Conservation (phyloP, 1,139 yeast species). For the Barnettozyma hawaiiensis region DNA sequence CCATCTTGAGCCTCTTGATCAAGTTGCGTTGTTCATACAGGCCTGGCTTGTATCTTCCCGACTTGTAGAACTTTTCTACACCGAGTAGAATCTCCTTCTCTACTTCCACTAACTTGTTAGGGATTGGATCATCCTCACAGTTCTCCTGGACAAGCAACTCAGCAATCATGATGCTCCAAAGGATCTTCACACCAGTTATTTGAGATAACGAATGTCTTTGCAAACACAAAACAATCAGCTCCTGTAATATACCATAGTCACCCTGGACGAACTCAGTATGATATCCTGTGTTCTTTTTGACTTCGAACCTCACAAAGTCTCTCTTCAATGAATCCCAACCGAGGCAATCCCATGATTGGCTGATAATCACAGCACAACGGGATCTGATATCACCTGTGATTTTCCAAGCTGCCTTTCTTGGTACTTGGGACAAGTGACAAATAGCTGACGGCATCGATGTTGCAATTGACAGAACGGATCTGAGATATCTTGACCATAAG, state of each 20-base stretch:
- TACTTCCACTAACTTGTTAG: slow-evolving; percentile 52
- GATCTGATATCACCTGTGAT: slow-evolving; percentile 63
- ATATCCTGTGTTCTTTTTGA: slow-evolving; percentile 62
- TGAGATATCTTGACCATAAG: slow-evolving; percentile 63
- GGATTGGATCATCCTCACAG: slow-evolving; percentile 57
- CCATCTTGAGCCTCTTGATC: slow-evolving; percentile 44
- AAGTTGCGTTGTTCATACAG: slow-evolving; percentile 50
- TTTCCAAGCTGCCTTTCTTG: slow-evolving; percentile 62
- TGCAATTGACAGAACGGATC: slow-evolving; percentile 44
- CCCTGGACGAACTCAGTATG: slow-evolving; percentile 62
- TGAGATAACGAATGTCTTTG: slow-evolving; percentile 64
- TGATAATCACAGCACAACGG: slow-evolving; percentile 50
- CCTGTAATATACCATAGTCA: slow-evolving; percentile 57
- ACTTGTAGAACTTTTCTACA: slow-evolving; percentile 58
- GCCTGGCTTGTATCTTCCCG: slow-evolving; percentile 52
- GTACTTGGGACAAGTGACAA: slow-evolving; percentile 64
- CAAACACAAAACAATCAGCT: slow-evolving; percentile 61
- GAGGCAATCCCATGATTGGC: slow-evolving; percentile 66
- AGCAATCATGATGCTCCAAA: slow-evolving; percentile 66
- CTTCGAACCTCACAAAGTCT: slow-evolving; percentile 55
- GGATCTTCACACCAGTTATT: slow-evolving; percentile 56
- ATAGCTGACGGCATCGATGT: slow-evolving; percentile 53
- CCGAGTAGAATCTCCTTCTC: slow-evolving; percentile 61
- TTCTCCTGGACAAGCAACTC: slow-evolving; percentile 57
- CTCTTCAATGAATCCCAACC: slow-evolving; percentile 65